Evolutionary conservation across 208 protist species (phyloP).

Genomic region (Willaertia magna): DNA sequence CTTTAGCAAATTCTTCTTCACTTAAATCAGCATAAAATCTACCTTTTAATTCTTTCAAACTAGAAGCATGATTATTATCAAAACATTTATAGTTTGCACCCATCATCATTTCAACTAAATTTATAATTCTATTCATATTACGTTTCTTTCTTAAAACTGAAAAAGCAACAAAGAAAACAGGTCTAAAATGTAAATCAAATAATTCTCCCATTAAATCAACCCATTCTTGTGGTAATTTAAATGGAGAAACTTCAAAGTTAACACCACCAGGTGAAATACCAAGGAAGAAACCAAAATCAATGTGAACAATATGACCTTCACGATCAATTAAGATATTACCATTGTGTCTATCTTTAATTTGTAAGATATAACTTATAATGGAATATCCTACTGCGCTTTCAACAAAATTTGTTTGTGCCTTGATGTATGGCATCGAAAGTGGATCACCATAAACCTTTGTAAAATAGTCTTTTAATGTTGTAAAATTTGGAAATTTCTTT

Average conservation of each 20-base stretch:
- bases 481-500: conserved; percentile 13
- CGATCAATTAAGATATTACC: conserved; percentile 79
- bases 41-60: conserved; percentile 49
- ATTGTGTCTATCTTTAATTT: conserved; percentile 86
- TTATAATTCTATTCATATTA: conserved; percentile 55
- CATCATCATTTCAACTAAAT: conserved; percentile 63
- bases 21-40: conserved; percentile 56
- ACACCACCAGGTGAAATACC: conserved; percentile 81
- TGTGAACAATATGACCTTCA: conserved; percentile 80
- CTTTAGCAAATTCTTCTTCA: conserved; percentile 63
- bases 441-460: conserved; percentile 49
- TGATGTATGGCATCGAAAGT: conserved; percentile 38
- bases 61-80: conserved; percentile 35
- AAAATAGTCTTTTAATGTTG: conserved; percentile 60
- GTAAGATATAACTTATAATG: conserved; percentile 76
- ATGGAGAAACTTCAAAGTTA: conserved; percentile 78
- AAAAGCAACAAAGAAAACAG: conserved; percentile 64
- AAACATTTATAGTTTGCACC: conserved; percentile 72
- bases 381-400: conserved; percentile 84
- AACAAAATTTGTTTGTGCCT: conserved; percentile 72
- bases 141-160: conserved; percentile 43
- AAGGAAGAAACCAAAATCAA: conserved; percentile 95
- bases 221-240: conserved; percentile 77
- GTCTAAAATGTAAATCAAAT: conserved; percentile 65
- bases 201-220: conserved; percentile 72